Evolutionary conservation across 306 rosid genomes (phyloP).

Genomic region (Fragaria nilgerrensis): DNA sequence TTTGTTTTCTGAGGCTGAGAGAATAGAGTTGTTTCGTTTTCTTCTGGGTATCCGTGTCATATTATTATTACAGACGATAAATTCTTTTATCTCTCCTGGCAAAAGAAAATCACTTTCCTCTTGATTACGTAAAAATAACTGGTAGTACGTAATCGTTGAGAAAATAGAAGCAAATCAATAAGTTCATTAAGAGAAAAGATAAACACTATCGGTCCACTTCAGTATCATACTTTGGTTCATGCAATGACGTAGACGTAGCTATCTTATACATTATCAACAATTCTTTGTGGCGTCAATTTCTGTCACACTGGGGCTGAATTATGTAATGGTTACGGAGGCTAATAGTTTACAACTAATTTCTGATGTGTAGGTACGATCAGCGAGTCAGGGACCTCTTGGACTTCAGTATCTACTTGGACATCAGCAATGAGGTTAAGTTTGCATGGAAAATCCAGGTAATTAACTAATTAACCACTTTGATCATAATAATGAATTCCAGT

Average conservation of each 20-base stretch:
- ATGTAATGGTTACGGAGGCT: neutral
- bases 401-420: conserved; percentile 96
- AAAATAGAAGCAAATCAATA: too few relatives aligned
- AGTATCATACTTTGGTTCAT: neutral
- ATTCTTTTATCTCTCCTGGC: neutral
- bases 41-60: neutral
- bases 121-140: neutral
- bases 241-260: neutral
- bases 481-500: neutral
- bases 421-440: conserved; percentile 96
- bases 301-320: neutral
- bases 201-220: neutral
- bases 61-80: neutral
- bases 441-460: conserved; percentile 99
- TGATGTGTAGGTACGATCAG: conserved; percentile 63
- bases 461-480: neutral
- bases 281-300: neutral
- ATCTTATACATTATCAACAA: neutral
- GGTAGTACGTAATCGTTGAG: neutral
- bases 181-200: too few relatives aligned
- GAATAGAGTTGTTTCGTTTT: neutral
- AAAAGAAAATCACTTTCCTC: neutral
- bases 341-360: neutral
- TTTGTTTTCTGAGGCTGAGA: neutral
- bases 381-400: conserved; percentile 93